Percentiles rank a stretch among this genome's conserved stretches.
phyloP scores from a whole-genome alignment of 257 asterid genomes.

The Ilex aquifolium region DNA sequence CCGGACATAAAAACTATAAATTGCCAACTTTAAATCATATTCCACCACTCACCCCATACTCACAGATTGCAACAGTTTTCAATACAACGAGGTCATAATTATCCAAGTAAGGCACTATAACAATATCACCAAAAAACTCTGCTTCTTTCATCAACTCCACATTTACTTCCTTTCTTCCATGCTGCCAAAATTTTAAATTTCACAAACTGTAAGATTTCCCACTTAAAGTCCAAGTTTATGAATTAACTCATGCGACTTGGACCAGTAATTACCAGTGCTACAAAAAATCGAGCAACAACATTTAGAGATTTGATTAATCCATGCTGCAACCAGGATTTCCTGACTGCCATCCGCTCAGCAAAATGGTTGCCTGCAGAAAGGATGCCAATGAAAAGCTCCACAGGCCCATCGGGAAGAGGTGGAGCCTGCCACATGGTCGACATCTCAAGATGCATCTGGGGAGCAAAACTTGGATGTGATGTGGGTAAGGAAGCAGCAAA shows the following conservation, averaged over 20 bases:
- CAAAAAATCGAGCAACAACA: constrained; percentile 75
- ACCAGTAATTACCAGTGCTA: constrained; percentile 69
- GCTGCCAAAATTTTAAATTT: constrained; percentile 42
- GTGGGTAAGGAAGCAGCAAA: constrained; percentile 84
- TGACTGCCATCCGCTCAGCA: constrained; percentile 94
- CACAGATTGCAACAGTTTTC: constrained; percentile 90
- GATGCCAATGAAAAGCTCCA: constrained; percentile 80
- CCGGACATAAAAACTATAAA: no score
- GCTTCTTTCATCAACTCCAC: constrained; percentile 87
- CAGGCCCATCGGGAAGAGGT: constrained; percentile 48
- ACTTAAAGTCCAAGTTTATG: no score
- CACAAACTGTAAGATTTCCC: background rate
- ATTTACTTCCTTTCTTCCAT: constrained; percentile 78
- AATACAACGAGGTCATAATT: constrained; percentile 91
- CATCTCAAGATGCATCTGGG: constrained; percentile 68
- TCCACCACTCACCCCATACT: constrained; percentile 75
- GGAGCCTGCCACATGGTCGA: constrained; percentile 75
- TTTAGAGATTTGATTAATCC: constrained; percentile 48
- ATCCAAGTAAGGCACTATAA: constrained; percentile 92
- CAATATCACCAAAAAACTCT: constrained; percentile 81
- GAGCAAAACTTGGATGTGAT: constrained; percentile 74
- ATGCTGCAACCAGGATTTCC: constrained; percentile 95
- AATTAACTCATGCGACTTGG: no score
- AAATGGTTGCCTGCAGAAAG: constrained; percentile 96
- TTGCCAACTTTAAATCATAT: background rate